Conservation (phyloP, 2,329 filamentous ascomycete species). For the Sphaerostilbella broomeana region DNA sequence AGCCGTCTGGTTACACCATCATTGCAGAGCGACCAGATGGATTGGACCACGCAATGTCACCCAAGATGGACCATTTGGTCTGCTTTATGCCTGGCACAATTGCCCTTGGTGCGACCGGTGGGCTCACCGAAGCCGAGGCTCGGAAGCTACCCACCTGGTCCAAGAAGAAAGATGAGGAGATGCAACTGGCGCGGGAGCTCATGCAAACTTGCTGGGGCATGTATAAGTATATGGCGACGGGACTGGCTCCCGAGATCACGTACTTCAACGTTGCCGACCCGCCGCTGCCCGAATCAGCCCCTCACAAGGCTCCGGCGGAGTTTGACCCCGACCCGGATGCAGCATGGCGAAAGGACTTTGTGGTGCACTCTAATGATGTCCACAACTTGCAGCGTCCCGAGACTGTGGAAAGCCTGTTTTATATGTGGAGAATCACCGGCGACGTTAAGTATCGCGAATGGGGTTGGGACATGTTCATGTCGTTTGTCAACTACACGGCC, state of each 20-base stretch:
- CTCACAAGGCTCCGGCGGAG: constrained; percentile 40
- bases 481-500: constrained; percentile 79
- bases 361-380: constrained; percentile 71
- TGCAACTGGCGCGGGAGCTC: constrained; percentile 78
- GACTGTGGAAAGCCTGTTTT: constrained; percentile 92
- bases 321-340: constrained; percentile 49
- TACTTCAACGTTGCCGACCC: constrained; percentile 75
- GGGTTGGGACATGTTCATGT: constrained; percentile 98
- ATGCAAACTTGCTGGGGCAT: constrained; percentile 98
- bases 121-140: constrained; percentile 67
- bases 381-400: constrained; percentile 95
- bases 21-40: constrained; percentile 80
- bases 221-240: constrained; percentile 85
- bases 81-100: constrained; percentile 98
- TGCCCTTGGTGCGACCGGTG: constrained; percentile 77
- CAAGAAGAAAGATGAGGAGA: constrained; percentile 74
- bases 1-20: constrained; percentile 74
- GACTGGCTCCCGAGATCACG: constrained; percentile 89
- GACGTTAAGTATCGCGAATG: constrained; percentile 85
- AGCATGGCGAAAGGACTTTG: constrained; percentile 69
- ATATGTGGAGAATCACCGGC: constrained; percentile 97
- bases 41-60: constrained; percentile 56
- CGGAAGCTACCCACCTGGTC: constrained; percentile 67
- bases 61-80: constrained; percentile 97
- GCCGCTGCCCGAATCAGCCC: constrained; percentile 51